Evolutionary conservation across 768 basidiomycete species (phyloP), one percentile per base, ranked within the genome.

Genomic region (Phaeotremella skinneri): DNA sequence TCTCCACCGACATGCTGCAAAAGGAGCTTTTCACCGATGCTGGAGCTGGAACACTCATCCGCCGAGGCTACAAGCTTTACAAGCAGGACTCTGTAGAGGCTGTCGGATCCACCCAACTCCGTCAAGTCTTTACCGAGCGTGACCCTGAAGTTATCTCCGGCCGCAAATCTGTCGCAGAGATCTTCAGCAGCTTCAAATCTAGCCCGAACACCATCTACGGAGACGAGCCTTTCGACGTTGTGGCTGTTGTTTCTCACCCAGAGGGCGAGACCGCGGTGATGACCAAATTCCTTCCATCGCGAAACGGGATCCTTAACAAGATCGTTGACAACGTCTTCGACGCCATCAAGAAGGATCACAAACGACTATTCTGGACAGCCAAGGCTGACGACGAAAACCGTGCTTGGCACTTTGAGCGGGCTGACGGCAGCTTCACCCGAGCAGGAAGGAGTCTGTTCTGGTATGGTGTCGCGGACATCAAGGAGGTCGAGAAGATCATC

Each of bases 1-100:
- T 99, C 79, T 90, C 90, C 50, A 85, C 91, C 51, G 82, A 89
- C 62, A 85, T 86, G 68, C 83, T 99, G 37, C 96, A 99, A 78
- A 93, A 92, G 78, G 96, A 99, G 79, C 87, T 98, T 47, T 99
- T 99, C 81, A 99, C 96, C 49, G 96, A 99, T 75, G 90, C 85
- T 51, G 96, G 96, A 49, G 96, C 96, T 7, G 96, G 96, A 20
- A 98, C 96, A 0, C 89, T 99, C 71, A 93, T 99, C 73, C 90
- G 96, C 60, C 86, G 96, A 32, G 96, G 96, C 14, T 96, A 98
- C 84, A 97, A 92, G 79, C 87, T 99, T 52, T 90, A 92, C 85
- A 92, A 89, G 79, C 87, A 96, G 66, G 79, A 81, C 58, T 84
- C 82, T 58, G 82, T 97, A 68, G 88, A 91, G 47, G 82, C 83